These are phyloP conservation scores for Byssochlamys sp. DNA, from an alignment of 2,329 filamentous ascomycete species.

Conservation along the genomic window DNA sequence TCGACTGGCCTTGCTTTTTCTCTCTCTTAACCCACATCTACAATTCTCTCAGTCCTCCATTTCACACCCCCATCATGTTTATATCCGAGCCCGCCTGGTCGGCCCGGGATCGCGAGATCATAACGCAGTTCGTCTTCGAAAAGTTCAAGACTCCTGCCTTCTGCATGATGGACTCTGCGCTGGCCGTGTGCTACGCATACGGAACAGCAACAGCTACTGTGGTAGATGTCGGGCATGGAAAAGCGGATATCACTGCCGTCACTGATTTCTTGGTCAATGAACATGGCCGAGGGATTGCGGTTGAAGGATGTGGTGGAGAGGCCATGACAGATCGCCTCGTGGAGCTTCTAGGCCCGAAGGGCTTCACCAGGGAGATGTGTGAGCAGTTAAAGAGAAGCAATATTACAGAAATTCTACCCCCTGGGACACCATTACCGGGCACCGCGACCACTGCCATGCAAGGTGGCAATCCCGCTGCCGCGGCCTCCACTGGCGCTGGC, in stretches of 20 bases:
- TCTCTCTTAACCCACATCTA: conserved; percentile 88
- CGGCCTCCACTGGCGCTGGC: conserved; percentile 45
- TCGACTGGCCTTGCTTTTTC: conserved; percentile 85
- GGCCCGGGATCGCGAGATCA: conserved; percentile 70
- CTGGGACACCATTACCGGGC: conserved; percentile 45
- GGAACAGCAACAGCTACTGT: conserved; percentile 73
- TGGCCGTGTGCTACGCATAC: conserved; percentile 73
- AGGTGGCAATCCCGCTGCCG: conserved; percentile 45
- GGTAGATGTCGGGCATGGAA: conserved; percentile 82
- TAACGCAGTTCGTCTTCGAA: conserved; percentile 93
- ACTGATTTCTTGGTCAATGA: conserved; percentile 70
- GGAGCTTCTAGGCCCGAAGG: conserved; percentile 52
- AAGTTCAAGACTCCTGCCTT: conserved; percentile 91
- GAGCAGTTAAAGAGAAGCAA: conserved; percentile 56
- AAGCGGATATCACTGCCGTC: conserved; percentile 86
- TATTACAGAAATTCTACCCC: conserved; percentile 53
- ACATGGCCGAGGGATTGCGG: conserved; percentile 51
- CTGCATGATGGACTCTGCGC: conserved; percentile 76
- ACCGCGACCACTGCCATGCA: conserved; percentile 33
- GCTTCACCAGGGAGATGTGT: conserved; percentile 53
- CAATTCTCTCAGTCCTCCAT: conserved; percentile 75
- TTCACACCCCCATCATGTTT: conserved; percentile 88
- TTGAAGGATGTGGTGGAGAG: conserved; percentile 70
- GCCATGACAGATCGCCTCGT: conserved; percentile 68
- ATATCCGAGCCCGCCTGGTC: conserved; percentile 87